Base-by-base conservation (phyloP, 768 basidiomycete genomes). In the Lactarius hatsudake region DNA sequence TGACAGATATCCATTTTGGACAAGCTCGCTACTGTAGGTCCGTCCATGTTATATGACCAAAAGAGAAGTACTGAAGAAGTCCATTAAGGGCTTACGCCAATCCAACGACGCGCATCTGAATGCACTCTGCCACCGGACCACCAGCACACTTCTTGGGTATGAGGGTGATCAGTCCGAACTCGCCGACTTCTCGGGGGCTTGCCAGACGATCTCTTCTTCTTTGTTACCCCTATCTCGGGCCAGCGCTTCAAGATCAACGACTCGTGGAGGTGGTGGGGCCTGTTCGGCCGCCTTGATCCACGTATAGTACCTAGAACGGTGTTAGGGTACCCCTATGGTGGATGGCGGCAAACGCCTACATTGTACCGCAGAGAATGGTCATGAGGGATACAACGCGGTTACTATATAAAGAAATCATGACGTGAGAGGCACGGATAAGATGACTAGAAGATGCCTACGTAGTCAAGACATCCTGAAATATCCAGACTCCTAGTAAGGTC, bases 381-480 rank as follows among this genome's bases (percentile, higher is more conserved):
- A 84, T 70, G 75, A 93, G 55, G 20, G 71, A 71, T 17, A 57
- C n/a, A 26, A 65, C 36, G 7, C 71, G 71, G n/a, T 71, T 70
- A 13, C 71, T 71, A 40, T 3, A 26, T 53, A 26, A 38, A 61
- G 15, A 51, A 43, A 34, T 34, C 9, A 34, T n/a, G 10, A 48
- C 30, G 56, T 62, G 65, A 65, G 59, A 45, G 40, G 56, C 8
- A 32, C 30, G 12, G 7, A 26, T 48, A 40, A 68, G 51, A 53
- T 53, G 51, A 23, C 9, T 20, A 45, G 26, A 2, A 32, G 34
- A 45, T 59, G 28, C 82, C 70, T 77, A 93, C 91, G 81, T 78
- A 1, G 86, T 91, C 53, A 94, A 79, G 66, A 90, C 70, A 73
- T 96, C 93, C 6, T 81, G 79, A 75, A 94, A 94, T 20, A 92